Evolutionary conservation across 2,329 filamentous ascomycete species (phyloP).

Genomic region (Penicillium sp.): DNA sequence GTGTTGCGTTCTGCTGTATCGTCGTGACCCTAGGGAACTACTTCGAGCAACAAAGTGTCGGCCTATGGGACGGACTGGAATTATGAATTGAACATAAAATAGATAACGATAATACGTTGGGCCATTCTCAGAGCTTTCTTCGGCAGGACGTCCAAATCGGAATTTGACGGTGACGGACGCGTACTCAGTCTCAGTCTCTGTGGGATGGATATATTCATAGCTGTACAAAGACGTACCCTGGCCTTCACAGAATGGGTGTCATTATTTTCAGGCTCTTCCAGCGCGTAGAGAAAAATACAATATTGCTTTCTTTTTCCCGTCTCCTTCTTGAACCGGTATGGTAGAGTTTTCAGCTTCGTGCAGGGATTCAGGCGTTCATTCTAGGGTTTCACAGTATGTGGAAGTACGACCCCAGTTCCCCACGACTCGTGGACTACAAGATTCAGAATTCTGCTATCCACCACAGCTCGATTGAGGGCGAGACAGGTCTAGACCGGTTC

Average conservation of each 20-base stretch:
- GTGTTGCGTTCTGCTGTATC: neutral
- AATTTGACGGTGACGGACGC: conserved; percentile 12
- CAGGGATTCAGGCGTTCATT: conserved; percentile 1
- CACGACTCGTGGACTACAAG: conserved; percentile 19
- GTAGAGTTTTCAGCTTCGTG: neutral
- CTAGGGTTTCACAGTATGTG: conserved; percentile 17
- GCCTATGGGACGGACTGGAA: conserved; percentile 10
- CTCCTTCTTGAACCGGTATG: neutral
- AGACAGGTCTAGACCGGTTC: conserved; percentile 4
- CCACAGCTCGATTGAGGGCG: conserved; percentile 9
- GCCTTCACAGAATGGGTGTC: neutral
- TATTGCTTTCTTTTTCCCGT: neutral
- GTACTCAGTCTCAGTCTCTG: neutral
- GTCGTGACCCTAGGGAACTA: conserved; percentile 1
- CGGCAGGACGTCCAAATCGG: conserved; percentile 11
- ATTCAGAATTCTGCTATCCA: conserved; percentile 13
- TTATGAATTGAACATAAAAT: conserved; percentile 8
- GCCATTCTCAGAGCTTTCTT: neutral
- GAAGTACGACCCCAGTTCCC: conserved; percentile 22
- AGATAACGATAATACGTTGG: conserved; percentile 11
- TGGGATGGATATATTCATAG: neutral
- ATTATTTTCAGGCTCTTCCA: neutral
- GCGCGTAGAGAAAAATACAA: neutral
- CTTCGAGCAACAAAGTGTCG: neutral
- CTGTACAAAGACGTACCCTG: neutral